Base-by-base conservation (phyloP, 2,329 filamentous ascomycete genomes). In the Aspergillus neotritici region DNA sequence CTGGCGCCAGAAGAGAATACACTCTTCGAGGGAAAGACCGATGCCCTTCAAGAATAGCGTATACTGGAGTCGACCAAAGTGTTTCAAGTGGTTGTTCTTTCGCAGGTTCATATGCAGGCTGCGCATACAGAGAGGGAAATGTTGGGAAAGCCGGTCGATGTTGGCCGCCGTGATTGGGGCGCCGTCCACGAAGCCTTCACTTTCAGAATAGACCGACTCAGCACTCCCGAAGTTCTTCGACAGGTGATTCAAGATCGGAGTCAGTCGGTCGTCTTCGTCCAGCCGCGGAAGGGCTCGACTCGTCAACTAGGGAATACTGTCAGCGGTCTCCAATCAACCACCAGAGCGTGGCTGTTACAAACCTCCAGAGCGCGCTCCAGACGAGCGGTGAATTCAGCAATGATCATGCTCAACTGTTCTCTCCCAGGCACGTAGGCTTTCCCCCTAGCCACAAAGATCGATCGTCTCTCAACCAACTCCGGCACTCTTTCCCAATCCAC, bases 41-140 rank as follows among this genome's bases (percentile, higher is more conserved):
- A 97, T 88, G 33, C 93, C 93, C 68, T 98, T 98, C 46, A 98
- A 77, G 77, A 98, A 98, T 4, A 98, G 79, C 0, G 87, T 87
- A 72, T 97, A 98, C 68, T 98, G 93, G 8, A 97, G 75, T 51
- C 93, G 86, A 11, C 89, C 90, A 59, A 77, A 95, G 67, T 98
- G 90, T 69, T 96, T 96, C 50, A 98, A 75, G 61, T 98, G 90
- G 10, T 83, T 83, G 60, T 94, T 91, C 47, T 89, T 86, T 43
- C 89, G 85, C 28, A 98, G 75, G 3, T 85, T 86, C 42, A 80
- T 83, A 66, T 98, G 93, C 16, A 98, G 75, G 62, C 93, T 85
- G 47, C 86, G 84, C 91, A 97, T 97, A 72, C 93, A 97, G 6
- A 94, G 79, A 0, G 89, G 89, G 71, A 94, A 94, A 65, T 91